A percentile compares a stretch with the other conserved stretches of the same genome.
phyloP scores from a whole-genome alignment of 768 basidiomycete species.

The Russula sp. region DNA sequence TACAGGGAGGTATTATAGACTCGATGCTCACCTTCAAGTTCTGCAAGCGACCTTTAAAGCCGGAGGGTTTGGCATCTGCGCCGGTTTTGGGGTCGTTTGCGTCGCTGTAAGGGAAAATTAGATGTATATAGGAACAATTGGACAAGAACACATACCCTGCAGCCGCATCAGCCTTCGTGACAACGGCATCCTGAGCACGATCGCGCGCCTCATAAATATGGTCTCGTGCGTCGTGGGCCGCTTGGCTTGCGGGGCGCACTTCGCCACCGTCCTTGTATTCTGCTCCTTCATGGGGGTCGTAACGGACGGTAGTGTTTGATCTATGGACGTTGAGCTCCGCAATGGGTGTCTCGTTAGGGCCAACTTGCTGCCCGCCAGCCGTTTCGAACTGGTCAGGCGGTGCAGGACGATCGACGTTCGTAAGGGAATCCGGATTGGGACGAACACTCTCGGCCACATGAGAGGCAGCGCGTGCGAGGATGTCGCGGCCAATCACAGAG shows the following conservation, averaged over 20 bases:
- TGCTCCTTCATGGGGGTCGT: conserved; percentile 43
- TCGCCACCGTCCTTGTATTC: conserved; percentile 35
- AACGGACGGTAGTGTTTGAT: conserved; percentile 37
- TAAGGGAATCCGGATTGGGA: conserved; percentile 57
- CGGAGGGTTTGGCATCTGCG: conserved; percentile 34
- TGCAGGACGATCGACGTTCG: conserved; percentile 62
- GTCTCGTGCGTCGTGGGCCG: conserved; percentile 8
- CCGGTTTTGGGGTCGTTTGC: conserved; percentile 32
- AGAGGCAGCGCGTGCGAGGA: conserved; percentile 66
- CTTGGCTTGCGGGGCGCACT: conserved; percentile 26
- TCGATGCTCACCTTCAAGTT: conserved; percentile 29
- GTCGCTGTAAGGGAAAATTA: conserved; percentile 15
- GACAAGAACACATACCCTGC: conserved; percentile 8
- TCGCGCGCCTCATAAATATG: conserved; percentile 19
- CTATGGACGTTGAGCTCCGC: conserved; percentile 43
- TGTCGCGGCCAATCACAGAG: conserved; percentile 71
- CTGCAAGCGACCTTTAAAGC: conserved; percentile 31
- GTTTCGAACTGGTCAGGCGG: conserved; percentile 62
- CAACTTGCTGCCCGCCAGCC: conserved; percentile 37
- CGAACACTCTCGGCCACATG: conserved; percentile 66
- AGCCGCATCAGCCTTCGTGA: conserved; percentile 26
- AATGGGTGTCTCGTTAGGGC: conserved; percentile 43
- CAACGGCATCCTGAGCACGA: neutral
- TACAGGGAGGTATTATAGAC: neutral
- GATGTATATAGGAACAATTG: no score